Evolutionary conservation across 2,329 filamentous ascomycete genomes (phyloP).

Genomic region (Zasmidium angulare): DNA sequence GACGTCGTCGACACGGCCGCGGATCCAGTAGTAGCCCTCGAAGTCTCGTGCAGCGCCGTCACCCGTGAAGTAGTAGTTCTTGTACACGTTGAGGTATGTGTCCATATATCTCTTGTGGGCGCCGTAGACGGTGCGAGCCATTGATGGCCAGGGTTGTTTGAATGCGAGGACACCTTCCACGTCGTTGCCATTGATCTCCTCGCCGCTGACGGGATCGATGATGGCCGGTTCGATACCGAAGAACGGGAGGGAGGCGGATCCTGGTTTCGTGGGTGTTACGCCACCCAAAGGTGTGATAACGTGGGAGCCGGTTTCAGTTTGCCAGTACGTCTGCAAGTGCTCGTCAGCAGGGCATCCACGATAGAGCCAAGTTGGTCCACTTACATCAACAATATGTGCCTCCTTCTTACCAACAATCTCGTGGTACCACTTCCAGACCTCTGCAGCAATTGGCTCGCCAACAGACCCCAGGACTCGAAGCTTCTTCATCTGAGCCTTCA

Average conservation of each 20-base stretch:
- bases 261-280: slow-evolving; percentile 93
- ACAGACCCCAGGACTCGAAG: slow-evolving; percentile 90
- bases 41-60: slow-evolving; percentile 95
- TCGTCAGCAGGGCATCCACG: slow-evolving; percentile 17
- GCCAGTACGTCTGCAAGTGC: slow-evolving; percentile 84
- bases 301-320: slow-evolving; percentile 97
- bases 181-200: slow-evolving; percentile 92
- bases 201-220: slow-evolving; percentile 91
- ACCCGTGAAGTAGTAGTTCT: slow-evolving; percentile 94
- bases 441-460: slow-evolving; percentile 93
- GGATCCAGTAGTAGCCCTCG: slow-evolving; percentile 99
- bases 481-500: slow-evolving; percentile 84
- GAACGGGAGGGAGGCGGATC: slow-evolving; percentile 93
- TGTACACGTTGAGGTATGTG: slow-evolving; percentile 96
- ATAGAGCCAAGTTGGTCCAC: slow-evolving; percentile 39
- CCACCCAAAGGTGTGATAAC: slow-evolving; percentile 92
- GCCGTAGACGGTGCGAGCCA: slow-evolving; percentile 97
- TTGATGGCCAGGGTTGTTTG: slow-evolving; percentile 97
- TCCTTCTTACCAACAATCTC: slow-evolving; percentile 92
- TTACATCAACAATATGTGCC: slow-evolving; percentile 89
- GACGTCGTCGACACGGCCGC: slow-evolving; percentile 95
- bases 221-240: slow-evolving; percentile 98
- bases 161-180: slow-evolving; percentile 96
- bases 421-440: slow-evolving; percentile 99
- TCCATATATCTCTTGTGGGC: slow-evolving; percentile 99